Evolutionary conservation across 2,329 filamentous ascomycete species (phyloP), one percentile per base, ranked within the genome.

Genomic region (Pseudocercospora fijiensis): DNA sequence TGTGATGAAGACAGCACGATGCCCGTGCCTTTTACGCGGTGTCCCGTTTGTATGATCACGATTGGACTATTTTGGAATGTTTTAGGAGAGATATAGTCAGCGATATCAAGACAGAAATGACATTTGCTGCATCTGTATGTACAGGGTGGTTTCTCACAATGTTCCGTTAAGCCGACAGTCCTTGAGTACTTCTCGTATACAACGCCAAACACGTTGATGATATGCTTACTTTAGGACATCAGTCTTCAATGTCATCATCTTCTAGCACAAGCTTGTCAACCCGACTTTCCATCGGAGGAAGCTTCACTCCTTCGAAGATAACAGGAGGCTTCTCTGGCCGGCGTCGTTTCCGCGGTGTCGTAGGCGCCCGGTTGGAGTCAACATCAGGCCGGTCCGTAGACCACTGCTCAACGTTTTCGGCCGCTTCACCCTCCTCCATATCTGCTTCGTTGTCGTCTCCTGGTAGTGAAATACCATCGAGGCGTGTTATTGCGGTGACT

Each of bases 401-500:
- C 80, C 80, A 81, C 51, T 76, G 78, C 20, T 26, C 71, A 57
- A 55, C 52, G 9, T 59, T 49, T 28, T 64, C 66, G 30, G 45
- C 37, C 9, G 59, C 41, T 16, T 68, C 71, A 1, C 60, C 58
- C 1, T 76, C 77, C 2, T 75, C 72, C 5, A 76, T 75, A 10
- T 76, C 69, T 11, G 62, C 65, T 2, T 65, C 69, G 1, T 69
- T 70, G 13, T 69, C 62, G 2, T 67, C 68, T 18, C 66, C 71
- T 0, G 64, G 24, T 2, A 60, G 62, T 4, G 60, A 61, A 3
- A 66, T 65, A 6, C 64, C 65, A 2, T 69, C 80, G 18, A 87
- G 83, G 16, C 86, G 87, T 5, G 82, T 83, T 70, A 92, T 90
- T 2, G 83, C 83, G 0, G 88, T 88, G 7, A 96, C 84, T 71